These are phyloP conservation scores for Epichloe brachyelytri DNA, from an alignment of 2,329 filamentous ascomycete genomes.

Conservation along the genomic window DNA sequence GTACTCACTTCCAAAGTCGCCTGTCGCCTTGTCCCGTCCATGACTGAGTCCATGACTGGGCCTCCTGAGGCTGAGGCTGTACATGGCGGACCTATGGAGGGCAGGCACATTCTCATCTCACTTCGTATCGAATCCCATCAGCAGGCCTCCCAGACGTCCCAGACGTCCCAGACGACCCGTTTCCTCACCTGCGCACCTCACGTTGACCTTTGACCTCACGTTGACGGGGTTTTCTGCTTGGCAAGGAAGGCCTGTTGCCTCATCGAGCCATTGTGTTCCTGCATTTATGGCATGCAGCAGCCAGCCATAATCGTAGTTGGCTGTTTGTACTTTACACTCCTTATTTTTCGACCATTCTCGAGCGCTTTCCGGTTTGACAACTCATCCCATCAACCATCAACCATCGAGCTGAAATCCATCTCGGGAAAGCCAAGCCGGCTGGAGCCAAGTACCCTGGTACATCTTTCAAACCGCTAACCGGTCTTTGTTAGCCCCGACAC, in stretches of 20 bases:
- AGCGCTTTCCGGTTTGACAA: not conserved
- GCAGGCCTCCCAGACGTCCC: conserved; percentile 2
- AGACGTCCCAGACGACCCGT: not conserved
- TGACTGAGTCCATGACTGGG: not conserved
- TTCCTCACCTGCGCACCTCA: conserved; percentile 6
- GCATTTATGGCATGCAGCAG: conserved; percentile 14
- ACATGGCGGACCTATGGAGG: not conserved
- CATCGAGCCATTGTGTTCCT: conserved; percentile 12
- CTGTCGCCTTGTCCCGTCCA: not conserved
- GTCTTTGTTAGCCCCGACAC: not conserved
- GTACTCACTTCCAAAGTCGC: not conserved
- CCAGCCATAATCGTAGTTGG: not conserved
- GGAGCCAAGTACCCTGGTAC: not conserved
- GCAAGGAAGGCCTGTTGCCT: not conserved
- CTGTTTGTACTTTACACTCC: not conserved
- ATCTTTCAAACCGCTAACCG: not conserved
- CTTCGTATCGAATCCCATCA: conserved; percentile 3
- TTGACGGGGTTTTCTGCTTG: not conserved
- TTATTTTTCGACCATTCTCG: not conserved
- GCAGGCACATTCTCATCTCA: not conserved
- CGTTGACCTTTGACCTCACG: not conserved
- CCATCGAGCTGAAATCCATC: not conserved
- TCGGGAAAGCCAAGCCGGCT: not conserved
- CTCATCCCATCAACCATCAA: not conserved
- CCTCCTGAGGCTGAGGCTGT: conserved; percentile 3